Percentiles rank a stretch among this genome's conserved stretches.
Evolutionary conservation across 306 rosid genomes (phyloP).

Genomic region (Oxytropis ochrocephala): DNA sequence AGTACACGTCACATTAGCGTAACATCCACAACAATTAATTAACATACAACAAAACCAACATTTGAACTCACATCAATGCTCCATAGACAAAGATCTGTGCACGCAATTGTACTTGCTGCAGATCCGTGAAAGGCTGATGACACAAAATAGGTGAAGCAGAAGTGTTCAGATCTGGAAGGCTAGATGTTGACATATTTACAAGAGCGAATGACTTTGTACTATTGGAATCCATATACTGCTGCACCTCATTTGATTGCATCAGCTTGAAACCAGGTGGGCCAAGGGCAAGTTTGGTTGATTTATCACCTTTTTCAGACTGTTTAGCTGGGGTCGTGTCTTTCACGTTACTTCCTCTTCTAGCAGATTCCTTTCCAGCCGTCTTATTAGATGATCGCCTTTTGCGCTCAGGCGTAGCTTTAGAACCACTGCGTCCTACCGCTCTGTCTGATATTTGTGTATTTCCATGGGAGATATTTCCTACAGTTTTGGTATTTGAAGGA

Average conservation of each 20-base stretch:
- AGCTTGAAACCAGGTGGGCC: slow-evolving; percentile 59
- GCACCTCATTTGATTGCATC: slow-evolving; percentile 68
- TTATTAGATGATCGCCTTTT: slow-evolving; percentile 64
- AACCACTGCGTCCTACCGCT: slow-evolving; percentile 32
- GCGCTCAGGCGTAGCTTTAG: slow-evolving; percentile 65
- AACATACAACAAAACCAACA: background rate
- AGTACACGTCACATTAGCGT: background rate
- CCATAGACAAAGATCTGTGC: slow-evolving; percentile 99
- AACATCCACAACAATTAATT: slow-evolving; percentile 5
- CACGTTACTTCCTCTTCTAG: slow-evolving; percentile 51
- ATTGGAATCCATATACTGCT: slow-evolving; percentile 54
- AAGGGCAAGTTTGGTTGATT: slow-evolving; percentile 41
- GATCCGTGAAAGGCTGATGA: slow-evolving; percentile 92
- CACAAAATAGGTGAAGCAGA: slow-evolving; percentile 65
- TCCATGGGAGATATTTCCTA: slow-evolving; percentile 41
- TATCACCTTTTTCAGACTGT: slow-evolving; percentile 55
- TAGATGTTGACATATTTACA: slow-evolving; percentile 56
- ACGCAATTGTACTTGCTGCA: slow-evolving; percentile 97
- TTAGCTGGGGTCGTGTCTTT: slow-evolving; percentile 40
- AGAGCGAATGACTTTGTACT: slow-evolving; percentile 49
- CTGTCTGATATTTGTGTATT: slow-evolving; percentile 40
- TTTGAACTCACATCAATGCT: slow-evolving; percentile 86
- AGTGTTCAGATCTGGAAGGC: slow-evolving; percentile 85
- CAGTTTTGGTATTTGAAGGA: slow-evolving; percentile 36
- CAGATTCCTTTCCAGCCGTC: slow-evolving; percentile 58